phyloP scores from a whole-genome alignment of 2,329 filamentous ascomycete species.

The Zasmidium cellare region DNA sequence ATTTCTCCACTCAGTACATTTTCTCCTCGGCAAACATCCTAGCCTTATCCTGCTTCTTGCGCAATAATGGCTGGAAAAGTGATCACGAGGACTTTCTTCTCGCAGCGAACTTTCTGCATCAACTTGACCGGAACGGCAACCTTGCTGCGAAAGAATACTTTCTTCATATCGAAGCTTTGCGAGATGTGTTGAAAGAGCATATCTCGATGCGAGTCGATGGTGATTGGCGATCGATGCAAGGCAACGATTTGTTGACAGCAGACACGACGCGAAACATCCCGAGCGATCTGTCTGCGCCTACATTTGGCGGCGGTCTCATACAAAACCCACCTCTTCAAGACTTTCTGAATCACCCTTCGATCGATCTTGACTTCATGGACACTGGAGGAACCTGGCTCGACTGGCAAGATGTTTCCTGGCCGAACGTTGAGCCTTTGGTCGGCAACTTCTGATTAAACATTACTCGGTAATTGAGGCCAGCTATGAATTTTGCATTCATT shows the following conservation, averaged over 20 bases:
- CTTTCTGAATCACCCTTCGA: constrained; percentile 21
- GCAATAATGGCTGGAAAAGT: constrained; percentile 30
- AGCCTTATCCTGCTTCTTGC: constrained; percentile 44
- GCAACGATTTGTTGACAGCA: background rate
- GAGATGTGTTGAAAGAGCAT: constrained; percentile 13
- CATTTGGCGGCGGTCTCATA: background rate
- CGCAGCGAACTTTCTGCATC: constrained; percentile 40
- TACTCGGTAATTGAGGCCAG: background rate
- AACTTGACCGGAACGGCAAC: constrained; percentile 44
- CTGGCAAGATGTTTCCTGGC: constrained; percentile 23
- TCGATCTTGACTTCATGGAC: constrained; percentile 25
- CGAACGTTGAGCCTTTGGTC: constrained; percentile 9
- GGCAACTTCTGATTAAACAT: background rate
- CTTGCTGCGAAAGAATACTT: constrained; percentile 45
- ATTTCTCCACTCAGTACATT: constrained; percentile 49
- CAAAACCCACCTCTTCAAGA: constrained; percentile 19
- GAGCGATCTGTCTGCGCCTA: background rate
- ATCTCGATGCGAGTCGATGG: background rate
- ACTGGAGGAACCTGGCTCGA: constrained; percentile 20
- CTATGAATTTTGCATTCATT: too few relatives aligned
- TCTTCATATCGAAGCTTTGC: constrained; percentile 40
- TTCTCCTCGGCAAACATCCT: constrained; percentile 50
- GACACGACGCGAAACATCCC: background rate
- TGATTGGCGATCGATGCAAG: background rate
- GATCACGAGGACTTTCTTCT: constrained; percentile 45